Evolutionary conservation across 352 stramenopile genomes (phyloP).

Genomic region (Pythium guiyangense): DNA sequence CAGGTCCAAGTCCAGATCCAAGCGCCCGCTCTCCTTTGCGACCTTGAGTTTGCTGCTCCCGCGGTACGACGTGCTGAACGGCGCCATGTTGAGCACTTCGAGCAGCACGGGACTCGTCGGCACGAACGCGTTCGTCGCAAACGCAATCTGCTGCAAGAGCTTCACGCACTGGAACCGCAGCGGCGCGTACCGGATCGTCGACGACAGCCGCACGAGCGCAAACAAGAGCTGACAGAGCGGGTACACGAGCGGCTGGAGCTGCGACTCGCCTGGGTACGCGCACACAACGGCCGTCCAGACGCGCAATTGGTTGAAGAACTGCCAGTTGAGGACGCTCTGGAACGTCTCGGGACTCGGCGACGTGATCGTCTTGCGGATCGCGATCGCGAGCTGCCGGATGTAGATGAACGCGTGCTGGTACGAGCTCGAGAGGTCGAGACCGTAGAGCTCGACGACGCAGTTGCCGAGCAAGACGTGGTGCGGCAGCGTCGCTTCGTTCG

Average conservation of each 20-base stretch:
- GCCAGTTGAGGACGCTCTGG: slow-evolving; percentile 94
- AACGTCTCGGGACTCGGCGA: slow-evolving; percentile 90
- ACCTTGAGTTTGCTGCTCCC: slow-evolving; percentile 31
- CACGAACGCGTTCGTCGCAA: slow-evolving; percentile 94
- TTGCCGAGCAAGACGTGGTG: slow-evolving; percentile 93
- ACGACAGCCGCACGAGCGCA: slow-evolving; percentile 70
- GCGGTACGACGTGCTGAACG: slow-evolving; percentile 86
- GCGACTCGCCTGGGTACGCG: slow-evolving; percentile 75
- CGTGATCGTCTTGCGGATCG: slow-evolving; percentile 94
- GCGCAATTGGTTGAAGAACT: slow-evolving; percentile 97
- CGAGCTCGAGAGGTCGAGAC: slow-evolving; percentile 92
- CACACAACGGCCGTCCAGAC: slow-evolving; percentile 96
- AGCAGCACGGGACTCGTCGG: slow-evolving; percentile 93
- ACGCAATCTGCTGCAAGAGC: slow-evolving; percentile 94
- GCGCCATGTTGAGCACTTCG: slow-evolving; percentile 91
- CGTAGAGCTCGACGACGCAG: slow-evolving; percentile 98
- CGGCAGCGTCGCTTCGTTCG: slow-evolving; percentile 78
- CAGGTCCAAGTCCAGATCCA: slow-evolving; percentile 70
- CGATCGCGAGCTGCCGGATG: slow-evolving; percentile 97
- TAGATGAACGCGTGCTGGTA: slow-evolving; percentile 99
- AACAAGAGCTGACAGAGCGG: slow-evolving; percentile 91
- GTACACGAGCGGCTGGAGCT: slow-evolving; percentile 94
- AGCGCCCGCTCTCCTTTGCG: slow-evolving; percentile 23
- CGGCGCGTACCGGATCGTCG: slow-evolving; percentile 82
- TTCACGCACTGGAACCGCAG: slow-evolving; percentile 96